Percentiles rank a stretch among this genome's conserved stretches.
Evolutionary conservation across 2,329 filamentous ascomycete species (phyloP).

Genomic region (Trichoderma gracile): DNA sequence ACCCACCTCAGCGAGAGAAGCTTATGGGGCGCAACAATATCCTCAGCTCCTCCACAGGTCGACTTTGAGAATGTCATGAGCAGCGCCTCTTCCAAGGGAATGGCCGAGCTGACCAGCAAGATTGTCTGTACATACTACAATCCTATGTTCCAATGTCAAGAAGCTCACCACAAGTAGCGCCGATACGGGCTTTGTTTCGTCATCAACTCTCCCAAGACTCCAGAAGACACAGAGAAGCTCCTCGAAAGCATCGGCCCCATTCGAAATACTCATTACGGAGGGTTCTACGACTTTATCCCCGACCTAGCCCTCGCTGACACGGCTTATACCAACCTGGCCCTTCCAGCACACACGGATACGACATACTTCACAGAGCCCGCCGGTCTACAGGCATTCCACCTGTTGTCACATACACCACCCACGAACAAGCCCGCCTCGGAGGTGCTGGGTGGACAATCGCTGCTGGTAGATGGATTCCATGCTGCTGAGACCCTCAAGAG

Average conservation of each 20-base stretch:
- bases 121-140: slow-evolving; percentile 52
- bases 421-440: slow-evolving; percentile 38
- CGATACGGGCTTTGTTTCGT: slow-evolving; percentile 77
- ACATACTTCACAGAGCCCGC: slow-evolving; percentile 95
- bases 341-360: slow-evolving; percentile 88
- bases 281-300: slow-evolving; percentile 77
- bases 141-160: not conserved
- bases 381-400: slow-evolving; percentile 88
- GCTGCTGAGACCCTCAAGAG: slow-evolving; percentile 62
- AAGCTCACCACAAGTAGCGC: slow-evolving; percentile 49
- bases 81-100: slow-evolving; percentile 46
- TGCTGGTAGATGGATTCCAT: slow-evolving; percentile 84
- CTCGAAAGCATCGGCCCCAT: slow-evolving; percentile 84
- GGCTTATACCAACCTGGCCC: slow-evolving; percentile 82
- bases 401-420: slow-evolving; percentile 68
- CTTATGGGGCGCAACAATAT: slow-evolving; percentile 38
- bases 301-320: slow-evolving; percentile 87
- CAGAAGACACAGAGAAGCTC: slow-evolving; percentile 71
- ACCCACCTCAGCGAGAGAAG: not conserved
- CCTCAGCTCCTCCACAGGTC: slow-evolving; percentile 57
- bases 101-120: slow-evolving; percentile 62
- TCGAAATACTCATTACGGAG: slow-evolving; percentile 86
- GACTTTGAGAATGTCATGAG: slow-evolving; percentile 62
- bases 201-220: slow-evolving; percentile 63
- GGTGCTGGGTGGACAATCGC: slow-evolving; percentile 67